Evolutionary conservation across 2,329 filamentous ascomycete genomes (phyloP).

Genomic region (Zelopaecilomyces penicillatus): DNA sequence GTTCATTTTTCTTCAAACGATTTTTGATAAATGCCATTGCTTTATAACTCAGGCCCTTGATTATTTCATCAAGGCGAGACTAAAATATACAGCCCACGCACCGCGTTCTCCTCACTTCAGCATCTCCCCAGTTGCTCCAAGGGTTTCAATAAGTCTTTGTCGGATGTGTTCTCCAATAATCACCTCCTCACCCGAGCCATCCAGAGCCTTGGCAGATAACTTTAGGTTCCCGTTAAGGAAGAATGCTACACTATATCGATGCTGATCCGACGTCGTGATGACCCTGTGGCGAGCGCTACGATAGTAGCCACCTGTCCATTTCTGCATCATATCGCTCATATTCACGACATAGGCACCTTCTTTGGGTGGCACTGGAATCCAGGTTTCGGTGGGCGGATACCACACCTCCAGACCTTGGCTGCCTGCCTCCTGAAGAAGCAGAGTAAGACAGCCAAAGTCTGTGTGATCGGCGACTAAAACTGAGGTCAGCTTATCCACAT

Average conservation of each 20-base stretch:
- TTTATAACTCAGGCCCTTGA: too few relatives aligned
- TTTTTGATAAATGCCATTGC: too few relatives aligned
- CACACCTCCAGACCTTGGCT: slow-evolving; percentile 21
- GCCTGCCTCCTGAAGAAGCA: slow-evolving; percentile 22
- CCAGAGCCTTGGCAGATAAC: slow-evolving; percentile 1
- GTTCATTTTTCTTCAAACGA: too few relatives aligned
- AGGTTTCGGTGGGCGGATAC: slow-evolving; percentile 16
- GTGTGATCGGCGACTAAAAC: slow-evolving; percentile 18
- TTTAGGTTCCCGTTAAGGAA: slow-evolving; percentile 18
- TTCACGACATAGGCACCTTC: slow-evolving; percentile 28
- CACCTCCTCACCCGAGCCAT: slow-evolving; percentile 1
- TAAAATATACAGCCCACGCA: too few relatives aligned
- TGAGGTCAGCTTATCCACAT: neutral
- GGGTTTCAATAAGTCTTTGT: slow-evolving; percentile 2
- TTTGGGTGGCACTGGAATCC: slow-evolving; percentile 22
- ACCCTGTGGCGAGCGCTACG: slow-evolving; percentile 22
- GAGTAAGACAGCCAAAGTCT: slow-evolving; percentile 21
- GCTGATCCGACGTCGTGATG: slow-evolving; percentile 15
- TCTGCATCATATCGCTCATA: slow-evolving; percentile 28
- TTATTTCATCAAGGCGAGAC: too few relatives aligned
- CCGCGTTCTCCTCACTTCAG: neutral
- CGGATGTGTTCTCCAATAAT: slow-evolving; percentile 7
- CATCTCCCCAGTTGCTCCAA: slow-evolving; percentile 4
- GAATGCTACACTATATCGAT: slow-evolving; percentile 20
- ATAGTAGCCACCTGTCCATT: slow-evolving; percentile 21